Base-by-base conservation (phyloP, 1,139 yeast species). In the Wickerhamomyces sp. region DNA sequence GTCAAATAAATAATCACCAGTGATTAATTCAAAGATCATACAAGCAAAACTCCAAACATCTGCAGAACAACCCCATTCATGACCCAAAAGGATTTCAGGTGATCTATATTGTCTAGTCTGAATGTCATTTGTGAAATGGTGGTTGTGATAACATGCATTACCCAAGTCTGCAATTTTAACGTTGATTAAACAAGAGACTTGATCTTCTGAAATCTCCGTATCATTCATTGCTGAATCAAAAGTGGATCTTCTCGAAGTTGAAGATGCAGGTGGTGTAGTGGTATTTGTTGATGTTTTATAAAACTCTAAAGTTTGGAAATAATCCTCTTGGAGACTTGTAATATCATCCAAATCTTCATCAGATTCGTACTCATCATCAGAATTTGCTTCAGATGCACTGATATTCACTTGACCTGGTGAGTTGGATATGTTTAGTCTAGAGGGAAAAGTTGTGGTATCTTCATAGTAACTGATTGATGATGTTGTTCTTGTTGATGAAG, bases 21-120 rank as follows among this genome's bases (percentile, higher is more conserved):
- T 86, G 38, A 87, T 63, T 30, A 87, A 68, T 62, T 87, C 96
- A 59, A 87, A 87, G 2, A 82, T 66, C 52, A 88, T 69, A 63
- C 96, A 87, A 0, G 90, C 95, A 58, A 80, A 67, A 28, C 90
- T 81, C 96, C 96, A 87, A 35, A 84, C 67, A 58, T 87, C 96
- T 1, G 89, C 78, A 36, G 85, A 76, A 32, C 89, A 84, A 12
- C 96, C 95, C 95, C 95, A 87, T 16, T 70, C 59, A 15, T 78
- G 71, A 35, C 89, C 85, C 36, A 81, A 62, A 20, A 78, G 61
- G 29, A 85, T 41, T 59, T 87, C 96, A 0, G 95, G 95, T 1
- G 94, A 74, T 28, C 96, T 66, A 59, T 87, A 87, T 58, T 87
- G 95, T 34, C 96, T 68, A 1, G 96, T 87, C 61, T 87, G 95